Evolutionary conservation across 2,329 filamentous ascomycete species (phyloP), one percentile per base, ranked within the genome.

Genomic region (Phyllosticta capitalensis): DNA sequence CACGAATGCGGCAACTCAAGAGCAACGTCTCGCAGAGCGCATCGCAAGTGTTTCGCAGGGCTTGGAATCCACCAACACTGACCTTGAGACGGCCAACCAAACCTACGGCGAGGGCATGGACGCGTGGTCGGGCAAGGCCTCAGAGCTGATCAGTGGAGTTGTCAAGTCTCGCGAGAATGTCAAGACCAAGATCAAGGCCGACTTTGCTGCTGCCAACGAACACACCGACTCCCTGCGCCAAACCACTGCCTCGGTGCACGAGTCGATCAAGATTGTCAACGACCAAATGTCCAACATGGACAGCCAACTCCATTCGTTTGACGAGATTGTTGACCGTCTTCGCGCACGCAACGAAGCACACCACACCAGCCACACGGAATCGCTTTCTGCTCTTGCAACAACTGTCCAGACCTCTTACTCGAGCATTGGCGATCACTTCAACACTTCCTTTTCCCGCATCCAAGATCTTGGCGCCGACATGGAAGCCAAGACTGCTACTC

Each of bases 221-320:
- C 87, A 89, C 67, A 95, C 91, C 66, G 84, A 81, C n/a, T 86
- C 87, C 5, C 92, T 99, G 66, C 89, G 92, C 65, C 81, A 83
- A 7, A 89, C 89, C 0, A 92, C 92, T 0, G 88, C 89, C 66
- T 89, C 89, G 2, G 91, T 97, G 1, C 92, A 99, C 65, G 87
- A 88, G 33, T 89, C 95, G 74, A 96, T 96, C 28, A 86, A 87
- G 6, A 92, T 95, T 61, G 92, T 97, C 12, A 89, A 92, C 67
- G 86, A 88, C 60, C 94, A 99, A 74, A 89, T 95, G 76, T 81
- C 83, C 59, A 89, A 95, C 65, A 87, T 99, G 69, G 87, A 89
- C 62, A 82, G 80, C n/a, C 90, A 97, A 72, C 92, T 99, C 83
- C 83, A 86, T 60, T 89, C 90, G 1, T 81, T 99, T 7, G 92